Evolutionary conservation across 164 flowering plant species (phyloP), one percentile per base, ranked within the genome.

Genomic region (Hamamelis virginiana): DNA sequence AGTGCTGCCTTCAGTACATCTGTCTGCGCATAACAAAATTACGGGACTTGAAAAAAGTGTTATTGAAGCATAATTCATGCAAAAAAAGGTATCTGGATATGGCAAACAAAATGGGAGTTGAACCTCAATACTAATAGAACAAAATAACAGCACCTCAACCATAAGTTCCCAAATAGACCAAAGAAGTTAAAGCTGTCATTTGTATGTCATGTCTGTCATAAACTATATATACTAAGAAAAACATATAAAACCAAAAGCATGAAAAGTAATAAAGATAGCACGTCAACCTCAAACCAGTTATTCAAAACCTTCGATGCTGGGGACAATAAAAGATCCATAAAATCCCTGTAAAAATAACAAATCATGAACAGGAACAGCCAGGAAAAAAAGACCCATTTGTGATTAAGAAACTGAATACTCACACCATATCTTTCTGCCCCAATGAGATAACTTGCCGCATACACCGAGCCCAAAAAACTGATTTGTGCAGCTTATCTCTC

Each of bases 1-100:
- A 96, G 96, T 62, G 99, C 91, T 74, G 98, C 99, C 81, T 96
- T 96, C 73, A 96, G 78, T 38, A 90, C 91, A 76, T 92, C 97
- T 53, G 81, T 56, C 98, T 94, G 89, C 58, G 83, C 16, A 69
- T 27, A 64, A 21, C 50, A 70, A 67, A 60, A 27, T 15, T 62
- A 74, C n/a, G n/a, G n/a, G n/a, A 33, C 6, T 33, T 2, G 41
- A 33, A 33, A 33, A 33, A 33, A 2, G 6, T 33, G 41, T 33
- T 2, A 33, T 33, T 33, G 41, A 33, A 33, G 41, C 41, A 33
- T 2, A 33, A 33, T 33, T 33, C 41, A 33, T 33, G 41, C 41
- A 33, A 33, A 33, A n/a, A 33, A 33, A 6, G 41, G 41, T 33
- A 33, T 6, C 41, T 33, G 41, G 41, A 33, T 33, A 2, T 33